Evolutionary conservation across 106 monocot species (phyloP).

Genomic region (Dioscorea zingiberensis): DNA sequence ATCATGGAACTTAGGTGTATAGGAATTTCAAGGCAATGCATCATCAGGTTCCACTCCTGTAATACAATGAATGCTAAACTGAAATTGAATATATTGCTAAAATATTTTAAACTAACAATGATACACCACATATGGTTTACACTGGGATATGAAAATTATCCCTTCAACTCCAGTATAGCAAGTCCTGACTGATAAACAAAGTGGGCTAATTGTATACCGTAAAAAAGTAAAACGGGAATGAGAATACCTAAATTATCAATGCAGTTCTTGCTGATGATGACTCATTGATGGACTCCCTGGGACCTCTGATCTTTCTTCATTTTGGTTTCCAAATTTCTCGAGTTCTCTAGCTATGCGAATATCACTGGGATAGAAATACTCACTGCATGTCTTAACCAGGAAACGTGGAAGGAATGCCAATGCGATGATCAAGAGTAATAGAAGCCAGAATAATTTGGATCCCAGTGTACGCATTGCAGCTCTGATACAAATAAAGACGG

Average conservation of each 20-base stretch:
- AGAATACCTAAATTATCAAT: neutral
- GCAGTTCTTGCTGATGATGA: neutral
- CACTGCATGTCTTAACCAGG: constrained; percentile 32
- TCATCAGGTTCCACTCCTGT: too few species aligned
- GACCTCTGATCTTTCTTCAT: neutral
- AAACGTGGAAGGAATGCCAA: constrained; percentile 78
- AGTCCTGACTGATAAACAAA: too few species aligned
- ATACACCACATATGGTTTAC: too few species aligned
- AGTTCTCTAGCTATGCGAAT: constrained; percentile 72
- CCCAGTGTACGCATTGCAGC: constrained; percentile 69
- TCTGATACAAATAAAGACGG: constrained; percentile 42
- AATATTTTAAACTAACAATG: too few species aligned
- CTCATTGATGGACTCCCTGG: neutral
- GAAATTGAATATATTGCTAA: too few species aligned
- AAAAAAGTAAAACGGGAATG: neutral
- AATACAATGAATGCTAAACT: too few species aligned
- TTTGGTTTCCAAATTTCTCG: constrained; percentile 40
- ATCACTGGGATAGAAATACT: constrained; percentile 55
- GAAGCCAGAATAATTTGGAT: constrained; percentile 67
- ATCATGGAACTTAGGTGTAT: too few species aligned
- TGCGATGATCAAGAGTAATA: constrained; percentile 41
- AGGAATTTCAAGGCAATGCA: too few species aligned
- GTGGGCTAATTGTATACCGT: too few species aligned
- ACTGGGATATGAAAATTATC: too few species aligned
- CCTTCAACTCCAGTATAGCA: too few species aligned